These are phyloP conservation scores for Hypocrella siamensis DNA, from an alignment of 2,329 filamentous ascomycete genomes.

Conservation along the genomic window DNA sequence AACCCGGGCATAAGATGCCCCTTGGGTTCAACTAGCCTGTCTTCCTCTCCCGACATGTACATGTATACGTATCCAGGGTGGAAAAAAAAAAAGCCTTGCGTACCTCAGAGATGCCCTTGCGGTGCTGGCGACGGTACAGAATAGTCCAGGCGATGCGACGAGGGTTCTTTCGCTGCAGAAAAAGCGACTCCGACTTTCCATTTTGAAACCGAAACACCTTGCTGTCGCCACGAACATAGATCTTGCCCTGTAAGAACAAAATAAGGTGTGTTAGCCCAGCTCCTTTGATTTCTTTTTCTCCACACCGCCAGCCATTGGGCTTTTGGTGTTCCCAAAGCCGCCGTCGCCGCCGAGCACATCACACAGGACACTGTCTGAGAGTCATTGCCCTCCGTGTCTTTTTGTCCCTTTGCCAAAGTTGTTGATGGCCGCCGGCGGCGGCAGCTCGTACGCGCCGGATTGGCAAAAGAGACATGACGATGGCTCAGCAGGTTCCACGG, in stretches of 20 bases:
- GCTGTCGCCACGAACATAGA: constrained; percentile 99
- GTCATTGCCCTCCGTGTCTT: neutral
- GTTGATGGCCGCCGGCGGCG: no score
- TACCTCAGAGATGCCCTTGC: constrained; percentile 99
- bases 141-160: constrained; percentile 98
- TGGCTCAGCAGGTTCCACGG: neutral
- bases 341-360: no score
- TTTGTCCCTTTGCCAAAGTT: neutral
- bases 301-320: no score
- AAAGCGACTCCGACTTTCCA: constrained; percentile 98
- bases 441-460: neutral
- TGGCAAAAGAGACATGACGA: neutral
- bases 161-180: constrained; percentile 99
- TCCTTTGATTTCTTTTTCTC: no score
- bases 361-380: neutral
- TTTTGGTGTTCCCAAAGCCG: no score
- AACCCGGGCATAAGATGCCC: no score
- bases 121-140: constrained; percentile 96
- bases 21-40: no score
- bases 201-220: constrained; percentile 99
- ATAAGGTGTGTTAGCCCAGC: neutral
- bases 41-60: no score
- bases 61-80: neutral
- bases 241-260: constrained; percentile 59
- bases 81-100: constrained; percentile 16